phyloP scores from a whole-genome alignment of 1,139 yeast genomes.

The Suhomyces maxii region DNA sequence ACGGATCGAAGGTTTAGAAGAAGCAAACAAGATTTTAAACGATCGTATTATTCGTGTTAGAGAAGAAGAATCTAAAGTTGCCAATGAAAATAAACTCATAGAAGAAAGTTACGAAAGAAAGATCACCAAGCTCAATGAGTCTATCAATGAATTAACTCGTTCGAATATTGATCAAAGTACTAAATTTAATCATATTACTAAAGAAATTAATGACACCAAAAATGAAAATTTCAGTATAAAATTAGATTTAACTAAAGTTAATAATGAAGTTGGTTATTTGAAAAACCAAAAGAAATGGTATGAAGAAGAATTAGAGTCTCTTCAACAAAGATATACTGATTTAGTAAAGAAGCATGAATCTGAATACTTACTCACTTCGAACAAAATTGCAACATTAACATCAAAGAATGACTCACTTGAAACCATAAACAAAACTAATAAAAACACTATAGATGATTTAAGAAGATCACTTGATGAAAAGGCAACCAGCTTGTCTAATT shows the following conservation, averaged over 20 bases:
- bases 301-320: conserved; percentile 44
- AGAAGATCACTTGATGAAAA: conserved; percentile 47
- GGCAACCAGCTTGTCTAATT: conserved; percentile 35
- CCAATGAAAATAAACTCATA: conserved; percentile 26
- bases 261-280: conserved; percentile 36
- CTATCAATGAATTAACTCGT: conserved; percentile 50
- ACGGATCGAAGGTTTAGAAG: conserved; percentile 13
- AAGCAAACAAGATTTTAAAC: conserved; percentile 11
- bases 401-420: conserved; percentile 28
- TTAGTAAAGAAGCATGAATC: conserved; percentile 41
- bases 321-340: conserved; percentile 41
- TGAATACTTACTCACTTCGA: conserved; percentile 32
- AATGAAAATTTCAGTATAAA: conserved; percentile 43
- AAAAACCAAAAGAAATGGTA: conserved; percentile 48
- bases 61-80: conserved; percentile 29
- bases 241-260: conserved; percentile 40
- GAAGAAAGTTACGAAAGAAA: conserved; percentile 43
- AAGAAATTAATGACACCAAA: conserved; percentile 36
- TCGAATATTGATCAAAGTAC: conserved; percentile 50
- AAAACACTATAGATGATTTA: conserved; percentile 27
- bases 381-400: conserved; percentile 29
- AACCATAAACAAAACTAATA: conserved; percentile 16
- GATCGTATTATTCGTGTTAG: conserved; percentile 12
- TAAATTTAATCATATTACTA: conserved; percentile 36
- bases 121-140: conserved; percentile 48